phyloP scores from a whole-genome alignment of 129 eudicot species.

The Logfia minima region DNA sequence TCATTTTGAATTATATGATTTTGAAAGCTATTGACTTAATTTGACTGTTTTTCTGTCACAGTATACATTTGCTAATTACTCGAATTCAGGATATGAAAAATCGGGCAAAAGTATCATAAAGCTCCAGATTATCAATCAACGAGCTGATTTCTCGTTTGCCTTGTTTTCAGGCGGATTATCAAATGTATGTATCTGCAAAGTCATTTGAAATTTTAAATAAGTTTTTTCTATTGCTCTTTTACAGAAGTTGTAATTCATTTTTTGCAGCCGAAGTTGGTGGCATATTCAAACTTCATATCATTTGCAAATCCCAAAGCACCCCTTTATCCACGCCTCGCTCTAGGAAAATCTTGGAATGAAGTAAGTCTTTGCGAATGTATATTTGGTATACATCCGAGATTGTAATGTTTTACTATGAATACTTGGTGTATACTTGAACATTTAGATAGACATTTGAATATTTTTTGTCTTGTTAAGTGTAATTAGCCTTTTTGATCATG shows the following conservation, averaged over 20 bases:
- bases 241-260: conserved; percentile 4
- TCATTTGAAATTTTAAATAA: too few species aligned
- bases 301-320: conserved; percentile 87
- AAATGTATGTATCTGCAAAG: conserved; percentile 43
- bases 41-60: conserved; percentile 31
- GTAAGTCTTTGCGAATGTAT: conserved; percentile 46
- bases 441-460: not conserved
- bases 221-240: not conserved
- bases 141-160: conserved; percentile 75
- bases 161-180: conserved; percentile 75
- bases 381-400: not conserved
- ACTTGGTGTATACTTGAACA: not conserved
- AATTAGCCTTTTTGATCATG: not conserved
- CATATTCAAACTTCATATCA: conserved; percentile 59
- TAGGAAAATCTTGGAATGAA: conserved; percentile 82
- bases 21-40: conserved; percentile 1
- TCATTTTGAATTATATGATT: not conserved
- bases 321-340: conserved; percentile 83
- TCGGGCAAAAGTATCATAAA: conserved; percentile 59
- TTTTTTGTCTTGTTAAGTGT: too few species aligned
- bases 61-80: conserved; percentile 69
- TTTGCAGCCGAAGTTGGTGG: conserved; percentile 79
- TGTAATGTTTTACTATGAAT: not conserved
- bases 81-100: conserved; percentile 46
- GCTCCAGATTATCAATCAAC: conserved; percentile 71